Conservation (phyloP, 2,329 filamentous ascomycete genomes). For the Rutstroemia sydowiana region DNA sequence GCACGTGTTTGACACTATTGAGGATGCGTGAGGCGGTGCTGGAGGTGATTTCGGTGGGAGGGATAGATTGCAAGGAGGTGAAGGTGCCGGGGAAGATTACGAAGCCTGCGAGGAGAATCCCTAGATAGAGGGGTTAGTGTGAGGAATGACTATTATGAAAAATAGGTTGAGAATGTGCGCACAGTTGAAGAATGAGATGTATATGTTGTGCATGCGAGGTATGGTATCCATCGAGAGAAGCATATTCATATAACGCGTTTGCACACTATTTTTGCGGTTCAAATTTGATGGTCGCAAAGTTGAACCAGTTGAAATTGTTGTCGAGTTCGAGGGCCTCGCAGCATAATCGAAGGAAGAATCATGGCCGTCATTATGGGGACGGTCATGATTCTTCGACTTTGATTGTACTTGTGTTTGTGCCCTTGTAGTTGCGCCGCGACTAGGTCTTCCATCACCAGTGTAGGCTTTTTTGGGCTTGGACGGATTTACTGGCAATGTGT, state of each 20-base stretch:
- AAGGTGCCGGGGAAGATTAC: constrained; percentile 28
- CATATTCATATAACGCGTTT: constrained; percentile 27
- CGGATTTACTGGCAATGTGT: constrained; percentile 12
- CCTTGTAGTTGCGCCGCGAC: constrained; percentile 1
- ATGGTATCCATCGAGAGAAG: constrained; percentile 25
- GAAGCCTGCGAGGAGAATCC: constrained; percentile 26
- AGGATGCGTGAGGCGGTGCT: constrained; percentile 14
- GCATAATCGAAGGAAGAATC: background rate
- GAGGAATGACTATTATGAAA: background rate
- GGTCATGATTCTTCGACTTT: background rate
- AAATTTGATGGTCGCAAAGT: background rate
- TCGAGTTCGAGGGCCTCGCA: background rate
- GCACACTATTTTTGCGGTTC: constrained; percentile 18
- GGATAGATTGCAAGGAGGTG: constrained; percentile 15
- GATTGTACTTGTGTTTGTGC: background rate
- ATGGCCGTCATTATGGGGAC: background rate
- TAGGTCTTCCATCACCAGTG: constrained; percentile 11
- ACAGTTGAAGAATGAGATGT: constrained; percentile 26
- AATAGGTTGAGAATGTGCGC: background rate
- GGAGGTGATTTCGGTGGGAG: constrained; percentile 1
- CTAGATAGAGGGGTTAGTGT: background rate
- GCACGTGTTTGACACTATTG: constrained; percentile 19
- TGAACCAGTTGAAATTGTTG: background rate
- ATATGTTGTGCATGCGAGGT: constrained; percentile 26
- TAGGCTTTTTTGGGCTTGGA: constrained; percentile 9